phyloP scores from a whole-genome alignment of 352 stramenopile genomes.

The Thalassiosira sp. region DNA sequence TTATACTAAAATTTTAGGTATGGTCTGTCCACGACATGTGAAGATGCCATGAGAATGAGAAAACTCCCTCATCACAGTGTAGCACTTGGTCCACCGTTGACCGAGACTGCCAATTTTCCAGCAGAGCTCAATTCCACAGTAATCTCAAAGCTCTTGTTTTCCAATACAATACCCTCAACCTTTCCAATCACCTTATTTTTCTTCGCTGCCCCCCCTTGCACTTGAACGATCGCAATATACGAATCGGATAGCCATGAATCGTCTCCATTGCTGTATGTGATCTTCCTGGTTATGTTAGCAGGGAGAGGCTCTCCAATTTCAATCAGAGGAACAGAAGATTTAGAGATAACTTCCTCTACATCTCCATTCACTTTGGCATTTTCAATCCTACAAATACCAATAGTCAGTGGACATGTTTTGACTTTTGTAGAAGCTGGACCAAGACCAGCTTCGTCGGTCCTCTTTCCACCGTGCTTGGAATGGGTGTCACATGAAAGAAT shows the following conservation, averaged over 20 bases:
- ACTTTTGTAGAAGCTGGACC: slow-evolving; percentile 44
- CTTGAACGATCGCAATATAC: slow-evolving; percentile 50
- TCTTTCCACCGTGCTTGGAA: slow-evolving; percentile 34
- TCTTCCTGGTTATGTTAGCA: slow-evolving; percentile 39
- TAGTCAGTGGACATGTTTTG: slow-evolving; percentile 47
- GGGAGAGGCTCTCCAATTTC: slow-evolving; percentile 61
- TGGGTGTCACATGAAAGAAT: slow-evolving; percentile 56
- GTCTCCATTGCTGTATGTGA: slow-evolving; percentile 27
- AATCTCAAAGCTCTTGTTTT: slow-evolving; percentile 45
- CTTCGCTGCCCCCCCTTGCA: slow-evolving; percentile 11
- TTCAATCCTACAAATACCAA: slow-evolving; percentile 57
- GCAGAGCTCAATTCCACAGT: slow-evolving; percentile 45
- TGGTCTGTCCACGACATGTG: neutral
- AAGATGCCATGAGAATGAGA: neutral
- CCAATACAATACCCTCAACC: slow-evolving; percentile 38
- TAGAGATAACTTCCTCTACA: slow-evolving; percentile 22
- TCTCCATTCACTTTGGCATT: slow-evolving; percentile 35
- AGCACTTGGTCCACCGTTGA: slow-evolving; percentile 46
- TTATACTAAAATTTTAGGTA: neutral
- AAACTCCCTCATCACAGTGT: slow-evolving; percentile 24
- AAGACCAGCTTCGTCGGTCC: slow-evolving; percentile 18
- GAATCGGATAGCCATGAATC: too few relatives aligned
- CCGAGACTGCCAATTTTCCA: slow-evolving; percentile 38
- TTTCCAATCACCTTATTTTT: slow-evolving; percentile 54
- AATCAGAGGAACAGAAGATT: slow-evolving; percentile 49